Conservation (phyloP, 176 grass and related monocot species). For the Secale cereale region DNA sequence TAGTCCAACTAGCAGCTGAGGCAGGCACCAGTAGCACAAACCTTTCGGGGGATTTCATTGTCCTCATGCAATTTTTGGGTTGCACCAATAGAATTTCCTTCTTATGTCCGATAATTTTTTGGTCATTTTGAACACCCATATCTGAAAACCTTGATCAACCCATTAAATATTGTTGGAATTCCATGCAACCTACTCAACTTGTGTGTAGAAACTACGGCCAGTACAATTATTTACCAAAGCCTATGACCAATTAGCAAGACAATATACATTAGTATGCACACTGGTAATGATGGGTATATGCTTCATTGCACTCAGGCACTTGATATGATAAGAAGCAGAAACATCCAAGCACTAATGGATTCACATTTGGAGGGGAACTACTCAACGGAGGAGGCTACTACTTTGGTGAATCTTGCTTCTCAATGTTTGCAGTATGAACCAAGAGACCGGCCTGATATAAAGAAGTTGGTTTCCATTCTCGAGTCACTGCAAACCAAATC, state of each 20-base stretch:
- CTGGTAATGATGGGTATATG: slow-evolving; percentile 2
- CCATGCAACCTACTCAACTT: neutral
- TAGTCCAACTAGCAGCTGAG: neutral
- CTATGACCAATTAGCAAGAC: neutral
- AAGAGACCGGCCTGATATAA: slow-evolving; percentile 74
- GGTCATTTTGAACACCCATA: neutral
- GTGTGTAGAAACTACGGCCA: neutral
- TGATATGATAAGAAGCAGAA: slow-evolving; percentile 81
- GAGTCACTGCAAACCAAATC: slow-evolving; percentile 69
- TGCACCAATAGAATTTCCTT: neutral
- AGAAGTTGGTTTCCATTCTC: slow-evolving; percentile 67
- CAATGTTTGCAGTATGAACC: slow-evolving; percentile 90
- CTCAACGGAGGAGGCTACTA: slow-evolving; percentile 73
- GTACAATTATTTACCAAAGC: neutral
- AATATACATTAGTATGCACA: neutral
- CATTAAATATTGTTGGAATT: neutral
- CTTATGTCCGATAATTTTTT: neutral
- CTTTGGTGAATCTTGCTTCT: slow-evolving; percentile 82
- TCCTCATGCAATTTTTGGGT: neutral
- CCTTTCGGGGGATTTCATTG: neutral
- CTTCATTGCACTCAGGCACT: slow-evolving; percentile 55
- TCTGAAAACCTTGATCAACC: neutral
- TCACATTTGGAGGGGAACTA: slow-evolving; percentile 93
- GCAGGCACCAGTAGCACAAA: neutral
- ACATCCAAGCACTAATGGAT: slow-evolving; percentile 82